phyloP scores from a whole-genome alignment of 768 basidiomycete genomes.

The Lentinula aciculospora region DNA sequence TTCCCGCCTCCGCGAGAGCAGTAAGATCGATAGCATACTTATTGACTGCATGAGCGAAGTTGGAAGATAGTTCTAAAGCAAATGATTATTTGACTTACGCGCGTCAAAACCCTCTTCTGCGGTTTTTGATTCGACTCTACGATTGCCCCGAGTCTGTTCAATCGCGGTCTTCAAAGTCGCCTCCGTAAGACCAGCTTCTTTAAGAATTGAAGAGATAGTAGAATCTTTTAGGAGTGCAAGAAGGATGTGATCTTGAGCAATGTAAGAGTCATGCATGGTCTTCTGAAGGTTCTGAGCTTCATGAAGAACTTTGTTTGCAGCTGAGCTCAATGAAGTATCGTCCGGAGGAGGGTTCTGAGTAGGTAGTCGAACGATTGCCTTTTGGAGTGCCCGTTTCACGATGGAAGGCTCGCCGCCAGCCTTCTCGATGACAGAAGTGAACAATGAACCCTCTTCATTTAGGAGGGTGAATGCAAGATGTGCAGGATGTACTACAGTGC shows the following conservation, averaged over 20 bases:
- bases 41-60: slow-evolving; percentile 29
- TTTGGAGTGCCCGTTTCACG: slow-evolving; percentile 71
- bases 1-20: slow-evolving; percentile 82
- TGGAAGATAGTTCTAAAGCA: background rate
- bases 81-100: slow-evolving; percentile 8
- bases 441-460: slow-evolving; percentile 67
- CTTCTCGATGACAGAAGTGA: slow-evolving; percentile 71
- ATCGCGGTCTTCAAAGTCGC: slow-evolving; percentile 71
- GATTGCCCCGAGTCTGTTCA: slow-evolving; percentile 75
- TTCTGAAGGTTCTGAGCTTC: slow-evolving; percentile 77
- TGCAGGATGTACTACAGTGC: slow-evolving; percentile 61
- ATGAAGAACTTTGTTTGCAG: slow-evolving; percentile 56
- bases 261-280: slow-evolving; percentile 84
- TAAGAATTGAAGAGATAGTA: slow-evolving; percentile 61
- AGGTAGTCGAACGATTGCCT: slow-evolving; percentile 74
- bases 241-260: slow-evolving; percentile 90
- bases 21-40: slow-evolving; percentile 90
- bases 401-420: slow-evolving; percentile 79
- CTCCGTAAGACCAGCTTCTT: slow-evolving; percentile 71
- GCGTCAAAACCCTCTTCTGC: slow-evolving; percentile 93
- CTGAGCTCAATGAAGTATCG: slow-evolving; percentile 58
- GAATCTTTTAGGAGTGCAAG: slow-evolving; percentile 78
- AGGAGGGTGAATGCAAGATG: slow-evolving; percentile 82
- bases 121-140: slow-evolving; percentile 76
- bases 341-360: slow-evolving; percentile 84